A percentile compares a stretch with the other conserved stretches of the same genome.
These are phyloP conservation scores for Apiosordaria backusii DNA, from an alignment of 495 filamentous ascomycete genomes.

Conservation along the genomic window DNA sequence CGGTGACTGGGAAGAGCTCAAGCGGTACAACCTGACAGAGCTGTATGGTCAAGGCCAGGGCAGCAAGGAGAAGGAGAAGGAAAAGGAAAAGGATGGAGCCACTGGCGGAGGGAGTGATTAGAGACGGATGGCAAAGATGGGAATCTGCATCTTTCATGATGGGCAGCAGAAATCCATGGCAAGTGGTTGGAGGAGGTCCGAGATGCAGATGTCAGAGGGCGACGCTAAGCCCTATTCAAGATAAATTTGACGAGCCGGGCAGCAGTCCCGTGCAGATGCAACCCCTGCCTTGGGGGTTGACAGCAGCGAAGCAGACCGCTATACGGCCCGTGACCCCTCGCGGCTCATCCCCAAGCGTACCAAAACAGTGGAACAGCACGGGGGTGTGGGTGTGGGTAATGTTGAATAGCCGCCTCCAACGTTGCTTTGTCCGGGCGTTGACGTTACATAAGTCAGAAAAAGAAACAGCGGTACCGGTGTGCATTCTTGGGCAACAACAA, in stretches of 20 bases:
- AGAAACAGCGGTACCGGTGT: not conserved
- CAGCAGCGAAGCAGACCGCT: not conserved
- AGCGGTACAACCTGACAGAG: slow-evolving; percentile 47
- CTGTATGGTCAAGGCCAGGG: slow-evolving; percentile 38
- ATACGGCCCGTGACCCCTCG: slow-evolving; percentile 6
- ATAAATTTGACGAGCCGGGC: slow-evolving; percentile 43
- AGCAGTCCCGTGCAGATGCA: slow-evolving; percentile 6
- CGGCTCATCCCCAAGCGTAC: slow-evolving; percentile 1
- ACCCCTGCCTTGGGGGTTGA: not conserved
- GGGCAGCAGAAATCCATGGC: no score
- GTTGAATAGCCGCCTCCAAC: slow-evolving; percentile 4
- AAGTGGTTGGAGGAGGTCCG: slow-evolving; percentile 13
- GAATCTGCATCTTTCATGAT: not conserved
- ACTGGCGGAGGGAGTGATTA: not conserved
- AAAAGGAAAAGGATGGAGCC: slow-evolving; percentile 8
- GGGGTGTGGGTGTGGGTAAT: not conserved
- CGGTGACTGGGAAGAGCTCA: slow-evolving; percentile 48
- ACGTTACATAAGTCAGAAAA: slow-evolving; percentile 1
- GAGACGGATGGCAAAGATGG: not conserved
- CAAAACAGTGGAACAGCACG: slow-evolving; percentile 3
- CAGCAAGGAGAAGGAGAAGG: slow-evolving; percentile 6
- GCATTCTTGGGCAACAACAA: not conserved
- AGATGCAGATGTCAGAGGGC: slow-evolving; percentile 21
- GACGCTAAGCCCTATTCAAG: slow-evolving; percentile 46
- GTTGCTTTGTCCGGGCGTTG: not conserved